phyloP scores from a whole-genome alignment of 1,284 basidiomycete genomes.

The Meira miltonrushii region DNA sequence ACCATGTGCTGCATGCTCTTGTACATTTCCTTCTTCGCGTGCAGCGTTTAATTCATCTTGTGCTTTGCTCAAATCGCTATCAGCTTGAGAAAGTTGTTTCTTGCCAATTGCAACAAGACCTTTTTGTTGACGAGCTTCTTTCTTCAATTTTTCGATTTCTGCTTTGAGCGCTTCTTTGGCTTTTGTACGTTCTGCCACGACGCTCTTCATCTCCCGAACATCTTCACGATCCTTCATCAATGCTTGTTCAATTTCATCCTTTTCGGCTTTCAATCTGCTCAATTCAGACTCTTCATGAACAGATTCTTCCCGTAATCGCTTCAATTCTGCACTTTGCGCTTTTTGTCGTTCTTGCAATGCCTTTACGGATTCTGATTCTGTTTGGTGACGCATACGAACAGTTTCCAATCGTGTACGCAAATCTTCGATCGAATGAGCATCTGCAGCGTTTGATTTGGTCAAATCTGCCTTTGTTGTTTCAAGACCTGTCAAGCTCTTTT shows the following conservation, averaged over 20 bases:
- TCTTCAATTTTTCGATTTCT: slow-evolving; percentile 80
- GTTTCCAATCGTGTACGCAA: slow-evolving; percentile 44
- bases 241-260: slow-evolving; percentile 81
- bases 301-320: slow-evolving; percentile 69
- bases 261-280: slow-evolving; percentile 80
- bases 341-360: slow-evolving; percentile 68
- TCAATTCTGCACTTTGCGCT: slow-evolving; percentile 71
- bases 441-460: slow-evolving; percentile 25
- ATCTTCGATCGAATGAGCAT: slow-evolving; percentile 34
- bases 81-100: slow-evolving; percentile 84
- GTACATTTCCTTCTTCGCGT: neutral
- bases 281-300: slow-evolving; percentile 89
- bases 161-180: slow-evolving; percentile 69
- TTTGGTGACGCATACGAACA: slow-evolving; percentile 70
- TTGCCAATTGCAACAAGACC: slow-evolving; percentile 87
- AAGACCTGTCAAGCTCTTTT: slow-evolving; percentile 34
- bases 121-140: slow-evolving; percentile 92
- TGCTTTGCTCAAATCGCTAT: slow-evolving; percentile 67
- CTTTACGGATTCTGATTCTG: slow-evolving; percentile 70
- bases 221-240: slow-evolving; percentile 92
- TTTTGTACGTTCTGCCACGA: slow-evolving; percentile 72
- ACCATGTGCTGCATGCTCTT: slow-evolving; percentile 11
- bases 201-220: slow-evolving; percentile 74
- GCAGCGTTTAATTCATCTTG: slow-evolving; percentile 60
- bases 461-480: slow-evolving; percentile 27